These are phyloP conservation scores for Coniochaeta ligniaria DNA, from an alignment of 2,329 filamentous ascomycete species.

Conservation along the genomic window DNA sequence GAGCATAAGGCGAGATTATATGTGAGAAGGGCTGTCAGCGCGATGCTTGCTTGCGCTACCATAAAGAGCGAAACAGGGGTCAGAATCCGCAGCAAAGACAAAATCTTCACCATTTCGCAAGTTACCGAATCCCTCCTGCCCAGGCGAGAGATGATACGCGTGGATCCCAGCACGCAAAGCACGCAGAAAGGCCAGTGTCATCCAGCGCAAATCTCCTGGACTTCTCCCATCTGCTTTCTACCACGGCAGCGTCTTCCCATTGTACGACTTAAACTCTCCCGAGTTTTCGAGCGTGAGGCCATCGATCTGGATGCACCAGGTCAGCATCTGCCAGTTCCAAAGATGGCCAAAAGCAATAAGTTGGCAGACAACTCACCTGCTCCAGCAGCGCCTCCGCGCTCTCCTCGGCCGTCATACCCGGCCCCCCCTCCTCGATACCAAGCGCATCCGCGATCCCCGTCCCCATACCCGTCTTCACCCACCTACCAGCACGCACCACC, in stretches of 20 bases:
- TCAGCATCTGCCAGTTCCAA: not conserved
- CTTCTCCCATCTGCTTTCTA: not conserved
- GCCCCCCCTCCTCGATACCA: slow-evolving; percentile 10
- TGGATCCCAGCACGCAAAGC: no score
- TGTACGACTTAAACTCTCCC: not conserved
- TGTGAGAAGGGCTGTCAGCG: not conserved
- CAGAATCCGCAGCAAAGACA: no score
- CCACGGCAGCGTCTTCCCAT: not conserved
- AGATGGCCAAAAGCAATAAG: not conserved
- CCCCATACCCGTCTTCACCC: slow-evolving; percentile 19
- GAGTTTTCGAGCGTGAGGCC: not conserved
- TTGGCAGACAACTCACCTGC: slow-evolving; percentile 11
- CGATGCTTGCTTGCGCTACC: no score
- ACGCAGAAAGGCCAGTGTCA: no score
- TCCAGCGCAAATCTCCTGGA: no score
- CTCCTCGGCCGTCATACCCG: slow-evolving; percentile 12
- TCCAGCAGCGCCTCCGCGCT: slow-evolving; percentile 14
- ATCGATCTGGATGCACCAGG: not conserved
- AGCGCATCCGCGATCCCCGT: slow-evolving; percentile 17
- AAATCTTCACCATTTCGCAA: no score
- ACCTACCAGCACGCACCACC: slow-evolving; percentile 8
- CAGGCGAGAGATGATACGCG: no score
- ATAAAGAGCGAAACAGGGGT: no score
- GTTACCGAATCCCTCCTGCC: no score
- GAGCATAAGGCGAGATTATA: not conserved